Conservation (phyloP, 306 rosid genomes). For the Carpinus fangiana region DNA sequence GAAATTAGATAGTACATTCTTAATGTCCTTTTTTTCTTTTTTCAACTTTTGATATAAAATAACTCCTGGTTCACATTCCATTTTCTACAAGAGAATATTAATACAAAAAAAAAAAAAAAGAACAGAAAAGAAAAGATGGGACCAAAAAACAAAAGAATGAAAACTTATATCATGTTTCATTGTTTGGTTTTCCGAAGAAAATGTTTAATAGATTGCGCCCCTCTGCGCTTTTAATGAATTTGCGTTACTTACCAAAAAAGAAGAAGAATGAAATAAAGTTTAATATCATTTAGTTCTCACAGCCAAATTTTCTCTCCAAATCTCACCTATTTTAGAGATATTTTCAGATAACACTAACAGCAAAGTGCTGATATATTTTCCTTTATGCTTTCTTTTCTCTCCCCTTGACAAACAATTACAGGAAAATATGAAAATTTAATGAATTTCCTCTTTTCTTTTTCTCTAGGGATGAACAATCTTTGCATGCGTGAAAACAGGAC, state of each 20-base stretch:
- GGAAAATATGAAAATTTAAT: background rate
- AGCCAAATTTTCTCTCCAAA: background rate
- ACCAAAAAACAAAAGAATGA: background rate
- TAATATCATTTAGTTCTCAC: background rate
- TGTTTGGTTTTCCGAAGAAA: too few species aligned
- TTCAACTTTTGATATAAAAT: conserved; percentile 8
- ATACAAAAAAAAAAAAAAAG: too few species aligned
- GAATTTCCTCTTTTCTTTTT: background rate
- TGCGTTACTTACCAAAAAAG: too few species aligned
- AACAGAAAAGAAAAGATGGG: background rate
- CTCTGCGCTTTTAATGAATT: too few species aligned
- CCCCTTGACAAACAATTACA: background rate
- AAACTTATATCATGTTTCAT: background rate
- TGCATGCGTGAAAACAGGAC: background rate
- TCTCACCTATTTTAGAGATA: background rate
- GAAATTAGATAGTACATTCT: background rate
- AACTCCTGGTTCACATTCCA: conserved; percentile 3
- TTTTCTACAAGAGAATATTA: too few species aligned
- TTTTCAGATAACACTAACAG: background rate
- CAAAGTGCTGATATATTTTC: background rate
- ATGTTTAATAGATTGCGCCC: too few species aligned
- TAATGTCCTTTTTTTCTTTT: background rate
- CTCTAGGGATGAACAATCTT: background rate
- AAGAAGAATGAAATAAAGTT: background rate
- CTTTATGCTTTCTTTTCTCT: background rate